A percentile compares a stretch with the other conserved stretches of the same genome.
phyloP scores from a whole-genome alignment of 129 eudicot genomes.

The Pulicaria dysenterica region DNA sequence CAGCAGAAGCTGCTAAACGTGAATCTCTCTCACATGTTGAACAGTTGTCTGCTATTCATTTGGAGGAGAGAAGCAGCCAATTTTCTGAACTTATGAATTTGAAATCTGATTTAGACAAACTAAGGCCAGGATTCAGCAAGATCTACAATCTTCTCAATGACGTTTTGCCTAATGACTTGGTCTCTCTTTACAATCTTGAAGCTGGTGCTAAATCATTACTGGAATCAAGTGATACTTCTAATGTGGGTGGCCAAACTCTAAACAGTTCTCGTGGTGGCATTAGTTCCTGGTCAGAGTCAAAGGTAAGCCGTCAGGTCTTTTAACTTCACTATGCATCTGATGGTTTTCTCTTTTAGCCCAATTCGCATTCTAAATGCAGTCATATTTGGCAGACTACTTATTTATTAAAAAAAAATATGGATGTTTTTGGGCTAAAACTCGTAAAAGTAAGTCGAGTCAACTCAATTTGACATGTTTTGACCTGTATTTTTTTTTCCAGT shows the following conservation, averaged over 20 bases:
- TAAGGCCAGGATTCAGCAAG: conserved; percentile 52
- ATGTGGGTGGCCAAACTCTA: conserved; percentile 31
- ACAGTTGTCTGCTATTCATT: conserved; percentile 51
- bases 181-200: conserved; percentile 53
- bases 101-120: conserved; percentile 53
- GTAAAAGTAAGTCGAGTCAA: not conserved
- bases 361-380: not conserved
- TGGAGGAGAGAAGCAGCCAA: conserved; percentile 55
- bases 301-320: conserved; percentile 44
- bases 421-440: not conserved
- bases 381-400: not conserved
- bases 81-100: conserved; percentile 52
- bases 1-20: conserved; percentile 57
- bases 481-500: not conserved
- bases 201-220: conserved; percentile 46
- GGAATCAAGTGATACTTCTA: conserved; percentile 40
- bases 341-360: not conserved
- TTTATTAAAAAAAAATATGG: not conserved
- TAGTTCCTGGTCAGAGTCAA: conserved; percentile 37
- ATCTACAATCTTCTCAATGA: conserved; percentile 34
- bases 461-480: not conserved
- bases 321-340: not conserved
- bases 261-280: conserved; percentile 36
- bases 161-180: conserved; percentile 69
- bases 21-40: conserved; percentile 63